Evolutionary conservation across 345 rosid genomes (phyloP).

Genomic region (Cardiospermum halicacabum): DNA sequence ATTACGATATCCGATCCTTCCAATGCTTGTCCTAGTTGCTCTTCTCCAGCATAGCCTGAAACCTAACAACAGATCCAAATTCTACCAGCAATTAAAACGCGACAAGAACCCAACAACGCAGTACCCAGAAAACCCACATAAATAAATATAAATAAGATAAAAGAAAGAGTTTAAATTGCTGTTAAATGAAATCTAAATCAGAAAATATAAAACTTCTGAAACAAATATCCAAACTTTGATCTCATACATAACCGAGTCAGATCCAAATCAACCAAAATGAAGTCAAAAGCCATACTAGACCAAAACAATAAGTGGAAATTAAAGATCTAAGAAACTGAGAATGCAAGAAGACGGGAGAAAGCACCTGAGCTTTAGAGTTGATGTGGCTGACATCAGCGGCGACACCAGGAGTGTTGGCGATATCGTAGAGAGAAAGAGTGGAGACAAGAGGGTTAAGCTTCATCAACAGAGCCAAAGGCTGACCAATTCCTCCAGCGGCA

Average conservation of each 20-base stretch:
- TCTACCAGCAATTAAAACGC: neutral
- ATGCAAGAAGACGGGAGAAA: neutral
- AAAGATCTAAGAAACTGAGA: no score
- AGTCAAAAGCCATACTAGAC: no score
- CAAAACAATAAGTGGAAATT: no score
- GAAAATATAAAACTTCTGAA: neutral
- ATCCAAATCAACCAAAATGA: neutral
- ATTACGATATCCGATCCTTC: conserved; percentile 61
- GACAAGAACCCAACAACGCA: neutral
- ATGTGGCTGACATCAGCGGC: conserved; percentile 41
- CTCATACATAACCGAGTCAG: neutral
- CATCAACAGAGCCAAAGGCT: conserved; percentile 33
- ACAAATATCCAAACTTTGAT: neutral
- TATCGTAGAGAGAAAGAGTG: conserved; percentile 30
- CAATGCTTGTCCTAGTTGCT: conserved; percentile 32
- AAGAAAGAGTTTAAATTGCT: neutral
- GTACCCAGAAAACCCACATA: neutral
- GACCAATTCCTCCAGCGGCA: conserved; percentile 41
- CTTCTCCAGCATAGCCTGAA: conserved; percentile 39
- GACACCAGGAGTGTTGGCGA: conserved; percentile 36
- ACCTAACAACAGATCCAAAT: conserved; percentile 19
- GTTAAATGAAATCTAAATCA: no score
- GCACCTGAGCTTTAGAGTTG: conserved; percentile 25
- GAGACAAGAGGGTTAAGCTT: conserved; percentile 38
- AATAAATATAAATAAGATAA: neutral